Evolutionary conservation across 148 eudicot species (phyloP).

Genomic region (Spergularia bocconei): DNA sequence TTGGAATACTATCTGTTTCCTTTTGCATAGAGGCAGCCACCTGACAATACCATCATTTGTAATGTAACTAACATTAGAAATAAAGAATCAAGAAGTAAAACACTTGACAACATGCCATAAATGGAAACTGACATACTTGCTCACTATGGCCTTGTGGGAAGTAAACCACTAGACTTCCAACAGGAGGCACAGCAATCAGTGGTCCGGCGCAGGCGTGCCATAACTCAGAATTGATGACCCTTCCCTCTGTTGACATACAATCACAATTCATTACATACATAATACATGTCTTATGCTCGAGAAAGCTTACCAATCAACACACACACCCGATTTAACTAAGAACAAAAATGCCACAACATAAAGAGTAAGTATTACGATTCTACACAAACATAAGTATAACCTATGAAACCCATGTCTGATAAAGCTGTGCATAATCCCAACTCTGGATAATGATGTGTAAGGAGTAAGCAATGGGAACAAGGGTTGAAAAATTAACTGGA

Average conservation of each 20-base stretch:
- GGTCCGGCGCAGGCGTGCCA: slow-evolving; percentile 99
- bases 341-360: background rate
- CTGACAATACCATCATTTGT: slow-evolving; percentile 31
- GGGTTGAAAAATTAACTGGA: background rate
- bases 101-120: background rate
- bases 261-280: background rate
- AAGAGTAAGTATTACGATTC: background rate
- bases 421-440: background rate
- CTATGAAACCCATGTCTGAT: slow-evolving; percentile 1
- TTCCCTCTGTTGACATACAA: slow-evolving; percentile 53
- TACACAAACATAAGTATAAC: background rate
- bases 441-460: too few relatives aligned
- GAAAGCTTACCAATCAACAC: background rate
- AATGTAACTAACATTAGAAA: slow-evolving; percentile 23
- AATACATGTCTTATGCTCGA: too few relatives aligned
- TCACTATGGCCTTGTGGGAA: slow-evolving; percentile 99
- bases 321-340: background rate
- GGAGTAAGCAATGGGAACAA: background rate
- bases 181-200: slow-evolving; percentile 82
- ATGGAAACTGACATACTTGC: slow-evolving; percentile 57
- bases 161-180: slow-evolving; percentile 94
- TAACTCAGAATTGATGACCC: slow-evolving; percentile 74
- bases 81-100: slow-evolving; percentile 15
- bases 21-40: slow-evolving; percentile 98
- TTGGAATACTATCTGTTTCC: slow-evolving; percentile 78